Base-by-base conservation (phyloP, 306 rosid genomes). In the Lablab purpureus region DNA sequence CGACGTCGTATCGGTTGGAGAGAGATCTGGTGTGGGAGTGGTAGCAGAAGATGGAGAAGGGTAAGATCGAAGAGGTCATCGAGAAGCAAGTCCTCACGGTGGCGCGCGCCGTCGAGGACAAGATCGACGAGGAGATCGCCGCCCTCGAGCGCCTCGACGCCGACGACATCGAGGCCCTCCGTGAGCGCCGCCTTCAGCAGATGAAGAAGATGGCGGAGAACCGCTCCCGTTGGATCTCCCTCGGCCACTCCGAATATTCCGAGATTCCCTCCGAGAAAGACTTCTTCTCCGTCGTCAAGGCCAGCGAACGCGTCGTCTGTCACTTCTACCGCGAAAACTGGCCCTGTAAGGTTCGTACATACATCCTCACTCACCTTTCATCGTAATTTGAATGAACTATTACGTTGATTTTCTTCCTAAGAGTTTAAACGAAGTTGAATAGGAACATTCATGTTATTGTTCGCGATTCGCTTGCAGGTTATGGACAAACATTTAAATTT, bases 281-380 rank as follows among this genome's bases (percentile, higher is more conserved):
- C 67, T 95, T 95, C 89, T 95, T 95, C 87, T 54, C 97, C 80
- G 75, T 87, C 41, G 99, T 95, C 67, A 95, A 93, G 85, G 97
- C 97, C 80, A 93, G 99, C 69, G 99, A 93, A n/a, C 99, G 98
- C 73, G 99, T 95, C 14, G 97, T 95, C 79, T 95, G 99, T 84
- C 98, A 95, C 73, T 95, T 95, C 87, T 95, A 85, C 82, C 98
- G 99, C 73, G 97, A 95, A 0, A 95, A 95, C 63, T 95, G 99
- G 99, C 99, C 99, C 76, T 95, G 98, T 80, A 95, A 95, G 98
- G 98, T 91, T 13, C 40, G 36, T 30, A 54, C 30, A 3, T 43
- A 43, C 17, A 11, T 43, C 15, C 49, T 43, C 49, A 43, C 49
- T 43, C 49, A 3, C 49, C 15, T 43, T 43, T 43, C 49, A 43